phyloP scores from a whole-genome alignment of 441 rosid species.

The Bruguiera hainesii region DNA sequence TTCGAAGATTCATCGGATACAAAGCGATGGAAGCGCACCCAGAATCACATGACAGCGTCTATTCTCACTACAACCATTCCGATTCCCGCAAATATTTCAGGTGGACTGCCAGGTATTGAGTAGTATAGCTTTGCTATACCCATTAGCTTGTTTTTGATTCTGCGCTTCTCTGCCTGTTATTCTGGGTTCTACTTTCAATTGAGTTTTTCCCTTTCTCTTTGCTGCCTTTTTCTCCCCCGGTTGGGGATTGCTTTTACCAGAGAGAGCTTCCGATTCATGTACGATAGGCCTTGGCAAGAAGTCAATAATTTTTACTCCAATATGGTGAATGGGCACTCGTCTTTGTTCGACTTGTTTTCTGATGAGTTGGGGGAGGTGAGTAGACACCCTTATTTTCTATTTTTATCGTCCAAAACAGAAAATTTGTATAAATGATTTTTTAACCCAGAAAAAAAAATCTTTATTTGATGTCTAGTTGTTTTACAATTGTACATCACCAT shows the following conservation, averaged over 20 bases:
- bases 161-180: neutral
- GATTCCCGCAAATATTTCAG: constrained; percentile 63
- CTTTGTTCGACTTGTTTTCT: constrained; percentile 43
- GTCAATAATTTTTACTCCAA: constrained; percentile 63
- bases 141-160: neutral
- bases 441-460: too few species aligned
- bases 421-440: neutral
- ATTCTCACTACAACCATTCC: constrained; percentile 63
- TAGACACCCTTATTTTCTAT: neutral
- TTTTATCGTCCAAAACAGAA: neutral
- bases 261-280: constrained; percentile 73
- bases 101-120: constrained; percentile 62
- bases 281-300: constrained; percentile 71
- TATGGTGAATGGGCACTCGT: constrained; percentile 43
- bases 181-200: neutral
- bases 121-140: too few species aligned
- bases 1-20: neutral
- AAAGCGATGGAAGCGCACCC: constrained; percentile 2
- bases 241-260: constrained; percentile 22
- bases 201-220: neutral
- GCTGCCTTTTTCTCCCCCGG: neutral
- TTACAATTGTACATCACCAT: too few species aligned
- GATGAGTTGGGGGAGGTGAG: constrained; percentile 31
- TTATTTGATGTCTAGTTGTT: too few species aligned
- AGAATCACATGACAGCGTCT: constrained; percentile 22